Conservation (phyloP, 306 rosid species). For the Fragaria nilgerrensis region DNA sequence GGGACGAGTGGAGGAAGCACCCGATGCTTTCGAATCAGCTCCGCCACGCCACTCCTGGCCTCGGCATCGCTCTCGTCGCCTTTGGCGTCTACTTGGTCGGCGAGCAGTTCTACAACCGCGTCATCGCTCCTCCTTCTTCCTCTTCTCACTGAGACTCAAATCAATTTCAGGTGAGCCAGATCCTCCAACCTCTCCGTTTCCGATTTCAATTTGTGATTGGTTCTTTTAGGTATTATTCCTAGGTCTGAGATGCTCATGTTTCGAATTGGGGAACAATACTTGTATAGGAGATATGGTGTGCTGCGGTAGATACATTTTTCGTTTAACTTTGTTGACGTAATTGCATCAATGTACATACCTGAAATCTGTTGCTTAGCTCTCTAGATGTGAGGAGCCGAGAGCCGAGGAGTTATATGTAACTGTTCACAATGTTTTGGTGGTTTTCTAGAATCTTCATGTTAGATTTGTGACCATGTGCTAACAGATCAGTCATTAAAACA, state of each 20-base stretch:
- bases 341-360: neutral
- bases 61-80: slow-evolving; percentile 88
- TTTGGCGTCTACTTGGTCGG: slow-evolving; percentile 86
- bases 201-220: neutral
- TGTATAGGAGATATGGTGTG: neutral
- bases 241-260: neutral
- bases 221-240: too few species aligned
- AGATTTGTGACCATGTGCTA: too few species aligned
- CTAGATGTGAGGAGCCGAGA: neutral
- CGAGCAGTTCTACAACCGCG: slow-evolving; percentile 64
- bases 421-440: neutral
- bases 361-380: neutral
- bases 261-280: neutral
- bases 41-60: slow-evolving; percentile 89
- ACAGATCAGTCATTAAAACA: too few species aligned
- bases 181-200: neutral
- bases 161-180: neutral
- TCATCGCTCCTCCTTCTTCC: slow-evolving; percentile 39
- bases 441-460: neutral
- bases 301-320: too few species aligned
- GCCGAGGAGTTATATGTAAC: neutral
- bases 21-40: slow-evolving; percentile 77
- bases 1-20: slow-evolving; percentile 97
- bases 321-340: neutral
- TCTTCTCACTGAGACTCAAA: slow-evolving; percentile 31